A percentile compares a stretch with the other conserved stretches of the same genome.
These are phyloP conservation scores for Aspergillus cristatus DNA, from an alignment of 495 filamentous ascomycete species.

Conservation along the genomic window DNA sequence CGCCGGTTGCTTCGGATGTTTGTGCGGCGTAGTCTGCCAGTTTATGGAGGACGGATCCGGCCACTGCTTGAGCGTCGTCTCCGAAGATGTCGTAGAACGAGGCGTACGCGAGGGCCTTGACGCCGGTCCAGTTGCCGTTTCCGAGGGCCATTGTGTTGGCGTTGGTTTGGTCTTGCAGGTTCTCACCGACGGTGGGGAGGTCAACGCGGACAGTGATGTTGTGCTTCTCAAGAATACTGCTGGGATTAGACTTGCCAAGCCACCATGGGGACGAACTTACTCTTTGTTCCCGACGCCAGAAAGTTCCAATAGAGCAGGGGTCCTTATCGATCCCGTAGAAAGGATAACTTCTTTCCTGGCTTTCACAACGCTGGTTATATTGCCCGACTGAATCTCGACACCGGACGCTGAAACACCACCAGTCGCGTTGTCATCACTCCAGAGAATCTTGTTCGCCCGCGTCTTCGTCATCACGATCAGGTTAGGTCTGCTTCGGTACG, in stretches of 20 bases:
- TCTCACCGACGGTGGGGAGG: slow-evolving; percentile 37
- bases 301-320: slow-evolving; percentile 50
- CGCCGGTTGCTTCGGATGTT: slow-evolving; percentile 16
- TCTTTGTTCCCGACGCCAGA: slow-evolving; percentile 46
- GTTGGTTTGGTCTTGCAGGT: slow-evolving; percentile 38
- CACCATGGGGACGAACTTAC: slow-evolving; percentile 3
- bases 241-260: slow-evolving; percentile 2
- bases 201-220: slow-evolving; percentile 26
- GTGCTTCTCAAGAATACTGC: slow-evolving; percentile 15
- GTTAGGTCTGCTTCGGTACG: slow-evolving; percentile 9
- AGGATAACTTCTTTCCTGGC: slow-evolving; percentile 50
- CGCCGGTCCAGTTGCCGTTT: slow-evolving; percentile 2
- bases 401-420: slow-evolving; percentile 2
- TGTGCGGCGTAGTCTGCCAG: slow-evolving; percentile 18
- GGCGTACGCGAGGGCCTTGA: slow-evolving; percentile 8
- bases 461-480: slow-evolving; percentile 17
- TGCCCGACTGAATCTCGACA: slow-evolving; percentile 6
- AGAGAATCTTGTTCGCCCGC: slow-evolving; percentile 24
- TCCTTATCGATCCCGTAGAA: slow-evolving; percentile 47
- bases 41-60: slow-evolving; percentile 8
- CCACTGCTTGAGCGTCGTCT: slow-evolving; percentile 16
- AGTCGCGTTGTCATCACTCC: slow-evolving; percentile 3
- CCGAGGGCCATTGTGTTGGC: slow-evolving; percentile 4
- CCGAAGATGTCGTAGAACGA: slow-evolving; percentile 20
- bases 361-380: slow-evolving; percentile 19